A percentile compares a stretch with the other conserved stretches of the same genome.
These are phyloP conservation scores for Nemania bipapillata DNA, from an alignment of 2,329 filamentous ascomycete genomes.

Conservation along the genomic window DNA sequence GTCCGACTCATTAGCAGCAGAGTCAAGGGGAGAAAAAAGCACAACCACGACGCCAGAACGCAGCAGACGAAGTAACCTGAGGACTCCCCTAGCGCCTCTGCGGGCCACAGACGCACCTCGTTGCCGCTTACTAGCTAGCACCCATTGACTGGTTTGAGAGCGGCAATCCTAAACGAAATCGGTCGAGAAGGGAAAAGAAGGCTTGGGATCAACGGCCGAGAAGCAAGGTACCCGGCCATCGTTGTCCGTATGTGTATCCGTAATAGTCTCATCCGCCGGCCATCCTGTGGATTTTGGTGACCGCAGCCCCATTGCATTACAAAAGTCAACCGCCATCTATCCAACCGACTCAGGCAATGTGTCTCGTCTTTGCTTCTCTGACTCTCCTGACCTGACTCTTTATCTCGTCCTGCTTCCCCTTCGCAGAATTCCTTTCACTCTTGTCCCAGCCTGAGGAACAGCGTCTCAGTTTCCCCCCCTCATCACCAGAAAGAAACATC, in stretches of 20 bases:
- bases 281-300: constrained; percentile 28
- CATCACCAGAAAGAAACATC: constrained; percentile 22
- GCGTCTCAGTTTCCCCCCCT: constrained; percentile 47
- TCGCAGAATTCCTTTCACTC: constrained; percentile 37
- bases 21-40: constrained; percentile 26
- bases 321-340: constrained; percentile 25
- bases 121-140: constrained; percentile 28
- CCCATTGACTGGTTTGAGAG: constrained; percentile 33
- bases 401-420: constrained; percentile 44
- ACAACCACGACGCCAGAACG: constrained; percentile 4
- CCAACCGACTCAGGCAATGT: constrained; percentile 46
- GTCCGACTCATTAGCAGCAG: constrained; percentile 41
- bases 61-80: constrained; percentile 28
- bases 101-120: constrained; percentile 19
- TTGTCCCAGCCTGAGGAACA: constrained; percentile 48
- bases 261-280: constrained; percentile 36
- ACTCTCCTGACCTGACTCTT: constrained; percentile 43
- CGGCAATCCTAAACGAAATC: constrained; percentile 41
- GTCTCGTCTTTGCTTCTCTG: constrained; percentile 43
- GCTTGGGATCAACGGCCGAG: constrained; percentile 40
- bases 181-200: constrained; percentile 23
- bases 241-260: constrained; percentile 35
- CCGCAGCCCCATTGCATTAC: constrained; percentile 31
- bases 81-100: constrained; percentile 23
- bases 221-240: constrained; percentile 40